phyloP scores from a whole-genome alignment of 176 grass and related monocot species.

The Rhynchospora pubera region DNA sequence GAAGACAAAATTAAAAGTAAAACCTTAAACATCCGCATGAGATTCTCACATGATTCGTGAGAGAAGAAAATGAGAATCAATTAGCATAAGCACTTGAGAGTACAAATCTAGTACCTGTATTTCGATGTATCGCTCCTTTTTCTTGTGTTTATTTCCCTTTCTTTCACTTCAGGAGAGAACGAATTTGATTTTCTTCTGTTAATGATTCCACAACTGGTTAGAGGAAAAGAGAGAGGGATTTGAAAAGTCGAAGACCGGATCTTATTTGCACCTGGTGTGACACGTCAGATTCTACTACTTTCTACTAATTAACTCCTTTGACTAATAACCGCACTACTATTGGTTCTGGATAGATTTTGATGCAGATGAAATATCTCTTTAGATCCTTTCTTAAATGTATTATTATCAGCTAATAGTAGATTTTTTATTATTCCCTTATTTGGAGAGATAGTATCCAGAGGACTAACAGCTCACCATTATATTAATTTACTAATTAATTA shows the following conservation, averaged over 20 bases:
- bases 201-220: not conserved
- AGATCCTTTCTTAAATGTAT: not conserved
- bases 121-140: not conserved
- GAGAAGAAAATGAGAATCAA: not conserved
- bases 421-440: not conserved
- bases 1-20: not conserved
- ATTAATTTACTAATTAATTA: no score
- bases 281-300: conserved; percentile 1
- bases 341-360: not conserved
- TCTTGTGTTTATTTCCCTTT: not conserved
- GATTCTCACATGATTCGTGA: not conserved
- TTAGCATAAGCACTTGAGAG: not conserved
- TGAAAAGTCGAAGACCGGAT: conserved; percentile 13
- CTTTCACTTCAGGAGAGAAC: not conserved
- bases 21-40: not conserved
- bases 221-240: conserved; percentile 12
- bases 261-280: not conserved
- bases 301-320: not conserved
- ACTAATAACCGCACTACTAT: not conserved
- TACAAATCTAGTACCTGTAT: conserved; percentile 5
- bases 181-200: conserved; percentile 17
- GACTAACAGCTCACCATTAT: not conserved
- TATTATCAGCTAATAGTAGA: not conserved
- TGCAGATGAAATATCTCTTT: not conserved
- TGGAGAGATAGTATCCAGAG: not conserved